Evolutionary conservation across 352 stramenopile species (phyloP).

Genomic region (Aphanomyces astaci): DNA sequence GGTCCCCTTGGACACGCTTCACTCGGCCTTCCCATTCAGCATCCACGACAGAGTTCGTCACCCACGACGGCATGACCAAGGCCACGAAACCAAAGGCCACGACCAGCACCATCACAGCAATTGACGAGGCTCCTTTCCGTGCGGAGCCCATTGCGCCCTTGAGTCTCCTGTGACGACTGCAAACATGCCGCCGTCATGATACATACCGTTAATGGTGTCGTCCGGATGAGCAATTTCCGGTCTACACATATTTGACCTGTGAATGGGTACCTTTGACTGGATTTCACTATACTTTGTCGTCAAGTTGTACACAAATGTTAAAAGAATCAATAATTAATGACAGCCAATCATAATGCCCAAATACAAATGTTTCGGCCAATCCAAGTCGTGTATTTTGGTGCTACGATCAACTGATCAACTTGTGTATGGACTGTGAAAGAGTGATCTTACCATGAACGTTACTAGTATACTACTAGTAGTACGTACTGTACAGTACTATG

Average conservation of each 20-base stretch:
- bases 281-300: neutral
- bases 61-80: constrained; percentile 4
- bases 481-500: too few relatives aligned
- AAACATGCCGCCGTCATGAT: too few relatives aligned
- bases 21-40: neutral
- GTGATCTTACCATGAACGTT: too few relatives aligned
- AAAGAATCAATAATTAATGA: neutral
- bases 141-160: neutral
- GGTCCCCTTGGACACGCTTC: neutral
- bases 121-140: neutral
- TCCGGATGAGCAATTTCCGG: neutral
- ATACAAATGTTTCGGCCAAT: too few relatives aligned
- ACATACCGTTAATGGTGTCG: too few relatives aligned
- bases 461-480: too few relatives aligned
- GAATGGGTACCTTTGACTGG: neutral
- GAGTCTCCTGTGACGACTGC: too few relatives aligned
- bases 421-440: too few relatives aligned
- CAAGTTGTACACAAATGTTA: neutral
- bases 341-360: neutral
- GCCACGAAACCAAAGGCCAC: neutral
- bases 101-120: neutral
- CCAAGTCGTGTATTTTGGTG: too few relatives aligned
- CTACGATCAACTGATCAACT: too few relatives aligned
- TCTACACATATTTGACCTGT: neutral
- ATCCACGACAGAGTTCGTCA: neutral